Base-by-base conservation (phyloP, 345 rosid species). In the Hypericum androsaemum region DNA sequence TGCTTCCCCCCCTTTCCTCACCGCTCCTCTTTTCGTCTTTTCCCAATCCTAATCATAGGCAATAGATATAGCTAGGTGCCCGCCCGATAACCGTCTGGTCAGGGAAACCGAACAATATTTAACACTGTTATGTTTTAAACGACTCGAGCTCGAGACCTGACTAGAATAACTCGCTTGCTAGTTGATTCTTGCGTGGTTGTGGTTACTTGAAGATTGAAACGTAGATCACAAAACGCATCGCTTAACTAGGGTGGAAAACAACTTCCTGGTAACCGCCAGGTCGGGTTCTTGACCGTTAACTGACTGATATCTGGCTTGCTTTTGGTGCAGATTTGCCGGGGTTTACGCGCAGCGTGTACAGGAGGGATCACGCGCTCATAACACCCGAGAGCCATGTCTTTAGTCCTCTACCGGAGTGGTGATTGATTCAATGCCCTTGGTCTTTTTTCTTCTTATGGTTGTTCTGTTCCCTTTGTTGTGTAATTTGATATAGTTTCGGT, bases 371-470 rank as follows among this genome's bases (percentile, higher is more conserved):
- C 73, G 96, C 98, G 47, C 71, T 90, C 38, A 69, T 87, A 64
- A 80, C 96, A 15, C 96, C 89, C 0, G 98, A 90, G 68, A 87
- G 96, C 73, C 98, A 90, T 70, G 96, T 87, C 6, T 81, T 74
- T 72, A 75, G 96, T 71, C 83, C 95, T 66, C 63, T 90, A 70
- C 92, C 81, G 43, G 84, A 81, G 37, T 90, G 98, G 98, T 86
- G 76, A n/a, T 49, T 62, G 12, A 48, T 36, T 32, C 22, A 5
- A 57, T 60, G n/a, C n/a, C n/a, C n/a, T 59, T 39, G 6, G 13
- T 56, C 45, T 64, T 43, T 50, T 46, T 46, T 12, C 32, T 38
- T 56, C n/a, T n/a, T n/a, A n/a, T n/a, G n/a, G n/a, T n/a, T n/a
- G n/a, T n/a, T n/a, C n/a, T n/a, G n/a, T n/a, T n/a, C n/a, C n/a